These are phyloP conservation scores for Solanum peruvianum DNA, from an alignment of 257 asterid species.

Conservation along the genomic window DNA sequence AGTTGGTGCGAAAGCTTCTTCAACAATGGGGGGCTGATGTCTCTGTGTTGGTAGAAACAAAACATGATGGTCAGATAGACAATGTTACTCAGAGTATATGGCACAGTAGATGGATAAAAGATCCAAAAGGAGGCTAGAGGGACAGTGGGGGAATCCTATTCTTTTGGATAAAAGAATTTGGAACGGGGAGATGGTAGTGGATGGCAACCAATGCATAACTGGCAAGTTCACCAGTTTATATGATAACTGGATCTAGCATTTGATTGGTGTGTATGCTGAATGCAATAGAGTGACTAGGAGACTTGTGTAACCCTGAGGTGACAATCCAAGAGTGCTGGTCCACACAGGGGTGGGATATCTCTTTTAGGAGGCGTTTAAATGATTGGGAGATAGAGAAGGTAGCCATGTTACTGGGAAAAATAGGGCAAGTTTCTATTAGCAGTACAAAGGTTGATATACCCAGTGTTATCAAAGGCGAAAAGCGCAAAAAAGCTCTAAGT, in stretches of 20 bases:
- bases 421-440: no score
- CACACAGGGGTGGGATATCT: no score
- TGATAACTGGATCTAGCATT: neutral
- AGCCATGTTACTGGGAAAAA: no score
- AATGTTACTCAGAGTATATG: neutral
- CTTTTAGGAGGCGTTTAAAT: no score
- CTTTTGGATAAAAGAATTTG: neutral
- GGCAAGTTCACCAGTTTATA: neutral
- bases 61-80: neutral
- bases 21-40: neutral
- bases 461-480: no score
- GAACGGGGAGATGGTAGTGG: neutral
- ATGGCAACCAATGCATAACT: neutral
- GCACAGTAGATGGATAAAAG: neutral
- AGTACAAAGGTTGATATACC: no score
- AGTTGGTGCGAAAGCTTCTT: neutral
- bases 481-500: no score
- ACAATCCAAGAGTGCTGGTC: no score
- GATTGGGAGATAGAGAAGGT: no score
- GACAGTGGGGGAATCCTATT: neutral
- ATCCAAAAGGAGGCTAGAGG: neutral
- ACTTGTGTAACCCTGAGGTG: no score
- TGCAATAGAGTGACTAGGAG: neutral
- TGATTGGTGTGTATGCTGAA: neutral
- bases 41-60: neutral